Conservation (phyloP, 2,329 filamentous ascomycete genomes). For the Colletotrichum nymphaeae region DNA sequence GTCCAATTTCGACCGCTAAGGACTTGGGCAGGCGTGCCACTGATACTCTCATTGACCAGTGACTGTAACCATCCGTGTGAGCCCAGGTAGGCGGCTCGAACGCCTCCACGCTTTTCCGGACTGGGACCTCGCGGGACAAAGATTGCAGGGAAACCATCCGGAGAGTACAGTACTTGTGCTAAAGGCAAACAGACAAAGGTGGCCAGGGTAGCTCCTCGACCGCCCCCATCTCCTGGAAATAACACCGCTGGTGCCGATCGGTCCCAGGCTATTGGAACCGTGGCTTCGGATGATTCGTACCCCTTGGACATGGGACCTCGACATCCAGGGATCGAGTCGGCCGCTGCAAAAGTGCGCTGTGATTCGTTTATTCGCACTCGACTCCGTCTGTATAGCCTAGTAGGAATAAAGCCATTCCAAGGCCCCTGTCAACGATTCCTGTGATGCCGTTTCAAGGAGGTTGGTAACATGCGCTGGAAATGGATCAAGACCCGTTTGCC, state of each 20-base stretch:
- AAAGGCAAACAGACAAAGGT: neutral
- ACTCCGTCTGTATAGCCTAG: neutral
- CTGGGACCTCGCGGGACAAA: constrained; percentile 8
- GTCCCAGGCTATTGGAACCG: constrained; percentile 8
- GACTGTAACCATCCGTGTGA: neutral
- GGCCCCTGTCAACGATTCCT: neutral
- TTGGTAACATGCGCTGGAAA: neutral
- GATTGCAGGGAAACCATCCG: neutral
- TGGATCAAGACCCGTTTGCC: neutral
- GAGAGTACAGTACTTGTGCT: neutral
- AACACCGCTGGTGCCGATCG: constrained; percentile 21
- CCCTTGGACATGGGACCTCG: neutral
- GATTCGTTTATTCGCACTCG: neutral
- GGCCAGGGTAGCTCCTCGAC: constrained; percentile 1
- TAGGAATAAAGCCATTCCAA: neutral
- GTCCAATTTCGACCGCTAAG: constrained; percentile 1
- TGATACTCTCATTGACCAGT: neutral
- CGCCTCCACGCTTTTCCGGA: neutral
- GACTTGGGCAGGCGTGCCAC: neutral
- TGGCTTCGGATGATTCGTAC: neutral
- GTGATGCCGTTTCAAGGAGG: neutral
- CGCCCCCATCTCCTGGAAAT: constrained; percentile 5
- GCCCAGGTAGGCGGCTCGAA: neutral
- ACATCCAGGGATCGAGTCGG: neutral
- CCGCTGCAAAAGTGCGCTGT: neutral